Evolutionary conservation across 202 grass and related monocot genomes (phyloP).

Genomic region (Setaria italica): DNA sequence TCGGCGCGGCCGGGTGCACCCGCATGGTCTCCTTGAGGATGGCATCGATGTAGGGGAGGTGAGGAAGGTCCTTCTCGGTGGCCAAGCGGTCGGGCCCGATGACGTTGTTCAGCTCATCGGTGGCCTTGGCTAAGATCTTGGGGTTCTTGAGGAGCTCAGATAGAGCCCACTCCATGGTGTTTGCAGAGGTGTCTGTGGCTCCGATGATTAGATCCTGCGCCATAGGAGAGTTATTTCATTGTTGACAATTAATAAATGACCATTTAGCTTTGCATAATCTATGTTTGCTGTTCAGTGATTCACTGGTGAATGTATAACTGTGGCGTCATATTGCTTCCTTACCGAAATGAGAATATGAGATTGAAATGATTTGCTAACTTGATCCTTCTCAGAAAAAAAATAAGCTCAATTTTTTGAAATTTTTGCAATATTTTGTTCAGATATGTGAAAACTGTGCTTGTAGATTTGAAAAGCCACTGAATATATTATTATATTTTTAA

Average conservation of each 20-base stretch:
- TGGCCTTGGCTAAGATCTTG: conserved; percentile 50
- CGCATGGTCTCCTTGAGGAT: conserved; percentile 78
- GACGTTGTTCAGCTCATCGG: conserved; percentile 65
- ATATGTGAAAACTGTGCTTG: too few species aligned
- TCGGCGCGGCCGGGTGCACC: conserved; percentile 56
- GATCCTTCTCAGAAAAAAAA: too few species aligned
- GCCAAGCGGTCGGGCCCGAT: conserved; percentile 54
- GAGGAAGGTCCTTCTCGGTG: conserved; percentile 50
- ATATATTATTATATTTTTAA: too few species aligned
- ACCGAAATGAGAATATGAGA: too few species aligned
- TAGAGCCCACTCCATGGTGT: conserved; percentile 63
- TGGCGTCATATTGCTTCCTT: too few species aligned
- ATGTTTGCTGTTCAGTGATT: neutral
- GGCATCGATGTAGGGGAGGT: conserved; percentile 63
- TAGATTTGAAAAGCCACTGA: too few species aligned
- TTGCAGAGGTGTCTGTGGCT: conserved; percentile 53
- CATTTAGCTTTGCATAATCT: neutral
- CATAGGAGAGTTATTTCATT: neutral
- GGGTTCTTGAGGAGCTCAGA: conserved; percentile 62
- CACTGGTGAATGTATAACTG: too few species aligned
- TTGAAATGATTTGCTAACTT: too few species aligned
- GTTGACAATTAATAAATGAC: neutral
- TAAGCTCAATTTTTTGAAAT: too few species aligned
- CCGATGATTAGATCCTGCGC: conserved; percentile 60
- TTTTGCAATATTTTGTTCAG: too few species aligned